Base-by-base conservation (phyloP, 2,329 filamentous ascomycete genomes). In the Aspergillus sergii region DNA sequence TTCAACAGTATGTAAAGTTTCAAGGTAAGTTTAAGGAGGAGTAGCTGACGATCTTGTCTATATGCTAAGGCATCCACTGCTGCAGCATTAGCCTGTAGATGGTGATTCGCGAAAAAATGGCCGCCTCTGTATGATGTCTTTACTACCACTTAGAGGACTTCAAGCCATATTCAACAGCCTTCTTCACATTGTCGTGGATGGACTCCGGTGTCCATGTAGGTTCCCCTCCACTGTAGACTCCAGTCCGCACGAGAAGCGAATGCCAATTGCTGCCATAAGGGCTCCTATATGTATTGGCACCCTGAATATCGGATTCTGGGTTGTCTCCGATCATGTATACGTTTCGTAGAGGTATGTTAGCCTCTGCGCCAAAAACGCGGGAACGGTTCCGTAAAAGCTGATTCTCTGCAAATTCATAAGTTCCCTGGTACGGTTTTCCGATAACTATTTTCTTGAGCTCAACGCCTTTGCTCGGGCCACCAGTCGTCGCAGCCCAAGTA, bases 321-420 rank as follows among this genome's bases (percentile, higher is more conserved):
- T 94, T 94, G 73, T 94, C 91, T 7, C 95, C 95, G 48, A 98
- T 87, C 94, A 98, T 98, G 79, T 96, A 98, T 12, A 98, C 93
- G 50, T 85, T 86, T 71, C 84, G 83, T 60, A 97, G 78, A n/a
- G 85, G 83, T 23, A 72, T 76, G 3, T 78, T 61, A 34, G 71
- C 67, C 30, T 73, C 66, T 64, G 66, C 67, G 19, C 76, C 72
- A 56, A 88, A 80, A 28, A 87, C 64, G 19, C 78, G 73, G 26
- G 82, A 77, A 23, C 90, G 83, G 74, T 91, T 88, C 63, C 80
- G 79, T 59, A 87, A 79, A 58, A 98, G 82, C 58, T 91, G 85
- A 57, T 86, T 84, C 80, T 97, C 92, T 0, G 94, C 94, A 72
- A 91, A 98, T 69, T 86, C 85, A 77, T 96, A 98, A 1, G 94